Conservation (phyloP, 352 stramenopile genomes). For the Phytopythium mirpurense region DNA sequence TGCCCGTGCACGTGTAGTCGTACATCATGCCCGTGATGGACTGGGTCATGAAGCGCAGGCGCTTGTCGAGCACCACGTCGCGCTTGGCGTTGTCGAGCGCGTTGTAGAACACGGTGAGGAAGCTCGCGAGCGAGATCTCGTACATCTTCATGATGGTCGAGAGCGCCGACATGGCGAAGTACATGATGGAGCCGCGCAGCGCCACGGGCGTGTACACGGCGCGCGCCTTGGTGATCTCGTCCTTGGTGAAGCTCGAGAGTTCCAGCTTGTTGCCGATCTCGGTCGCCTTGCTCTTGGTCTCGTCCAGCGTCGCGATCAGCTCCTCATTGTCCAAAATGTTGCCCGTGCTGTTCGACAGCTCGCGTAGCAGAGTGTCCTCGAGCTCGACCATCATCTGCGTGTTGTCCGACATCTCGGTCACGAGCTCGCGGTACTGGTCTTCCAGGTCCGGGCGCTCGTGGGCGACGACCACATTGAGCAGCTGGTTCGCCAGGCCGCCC, state of each 20-base stretch:
- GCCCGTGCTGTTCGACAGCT: conserved; percentile 85
- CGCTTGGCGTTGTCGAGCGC: conserved; percentile 89
- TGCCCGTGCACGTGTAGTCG: conserved; percentile 95
- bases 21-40: conserved; percentile 93
- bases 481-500: conserved; percentile 88
- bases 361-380: conserved; percentile 90
- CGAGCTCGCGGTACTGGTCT: conserved; percentile 90
- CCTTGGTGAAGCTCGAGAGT: conserved; percentile 91
- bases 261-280: conserved; percentile 93
- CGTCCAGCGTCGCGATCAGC: conserved; percentile 91
- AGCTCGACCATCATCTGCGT: conserved; percentile 91
- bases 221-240: conserved; percentile 91
- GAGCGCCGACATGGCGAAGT: conserved; percentile 91
- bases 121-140: conserved; percentile 92
- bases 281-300: conserved; percentile 93
- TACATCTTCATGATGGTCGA: conserved; percentile 95
- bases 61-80: conserved; percentile 88
- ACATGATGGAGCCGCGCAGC: conserved; percentile 91
- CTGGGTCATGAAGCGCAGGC: conserved; percentile 86
- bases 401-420: conserved; percentile 92
- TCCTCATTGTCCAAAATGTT: conserved; percentile 96
- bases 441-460: conserved; percentile 92
- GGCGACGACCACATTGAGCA: conserved; percentile 92
- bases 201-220: conserved; percentile 91
- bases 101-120: conserved; percentile 90